Evolutionary conservation across 371 early-diverging fungal species (phyloP).

Genomic region (Astathelohania contejeani): DNA sequence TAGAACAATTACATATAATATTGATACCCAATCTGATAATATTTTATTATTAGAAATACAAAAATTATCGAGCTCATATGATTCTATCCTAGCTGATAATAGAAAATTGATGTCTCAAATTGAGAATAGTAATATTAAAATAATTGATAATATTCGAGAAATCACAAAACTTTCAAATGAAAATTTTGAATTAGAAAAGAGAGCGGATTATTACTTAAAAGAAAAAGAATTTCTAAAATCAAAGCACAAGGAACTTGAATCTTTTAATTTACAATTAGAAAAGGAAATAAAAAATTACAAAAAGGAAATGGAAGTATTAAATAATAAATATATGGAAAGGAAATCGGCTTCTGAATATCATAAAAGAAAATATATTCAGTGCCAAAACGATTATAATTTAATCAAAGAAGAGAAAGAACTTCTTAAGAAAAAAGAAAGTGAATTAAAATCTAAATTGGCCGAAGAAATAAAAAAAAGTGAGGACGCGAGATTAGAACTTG

Average conservation of each 20-base stretch:
- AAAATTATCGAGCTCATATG: neutral
- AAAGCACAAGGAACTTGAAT: neutral
- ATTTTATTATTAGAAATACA: neutral
- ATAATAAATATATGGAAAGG: neutral
- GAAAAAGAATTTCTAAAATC: neutral
- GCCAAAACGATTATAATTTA: neutral
- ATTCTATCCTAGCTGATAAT: neutral
- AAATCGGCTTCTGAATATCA: neutral
- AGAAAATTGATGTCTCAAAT: neutral
- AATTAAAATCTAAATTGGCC: neutral
- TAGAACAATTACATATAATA: neutral
- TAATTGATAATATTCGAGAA: neutral
- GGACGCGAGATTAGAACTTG: neutral
- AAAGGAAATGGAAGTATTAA: slow-evolving; percentile 1
- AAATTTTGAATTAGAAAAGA: neutral
- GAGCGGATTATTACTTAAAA: neutral
- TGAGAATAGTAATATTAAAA: neutral
- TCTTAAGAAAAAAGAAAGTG: neutral
- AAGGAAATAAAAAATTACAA: neutral
- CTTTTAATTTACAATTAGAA: neutral
- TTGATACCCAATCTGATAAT: neutral
- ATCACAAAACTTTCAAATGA: neutral
- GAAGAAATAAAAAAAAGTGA: neutral
- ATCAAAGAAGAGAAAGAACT: neutral
- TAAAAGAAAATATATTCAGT: neutral